These are phyloP conservation scores for Populus hybrid DNA, from an alignment of 441 rosid genomes.

Conservation along the genomic window DNA sequence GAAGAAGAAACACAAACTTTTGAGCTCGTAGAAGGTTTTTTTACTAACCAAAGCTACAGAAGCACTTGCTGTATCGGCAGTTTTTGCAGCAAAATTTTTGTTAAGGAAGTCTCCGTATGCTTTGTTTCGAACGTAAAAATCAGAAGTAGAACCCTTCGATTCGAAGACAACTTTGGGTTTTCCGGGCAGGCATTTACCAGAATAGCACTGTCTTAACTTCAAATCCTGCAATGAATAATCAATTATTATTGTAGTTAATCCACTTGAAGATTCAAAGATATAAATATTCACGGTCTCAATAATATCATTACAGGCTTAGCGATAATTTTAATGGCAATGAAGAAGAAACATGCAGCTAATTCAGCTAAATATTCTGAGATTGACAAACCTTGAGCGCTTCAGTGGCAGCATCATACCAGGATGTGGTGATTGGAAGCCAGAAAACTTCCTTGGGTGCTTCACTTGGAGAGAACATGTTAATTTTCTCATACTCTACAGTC, in stretches of 20 bases:
- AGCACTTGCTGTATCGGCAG: background rate
- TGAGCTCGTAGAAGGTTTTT: background rate
- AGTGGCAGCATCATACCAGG: too few species aligned
- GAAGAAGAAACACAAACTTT: too few species aligned
- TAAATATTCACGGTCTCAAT: too few species aligned
- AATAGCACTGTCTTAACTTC: background rate
- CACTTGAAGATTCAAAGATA: background rate
- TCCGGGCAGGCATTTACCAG: background rate
- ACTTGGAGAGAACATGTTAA: background rate
- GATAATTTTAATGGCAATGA: too few species aligned
- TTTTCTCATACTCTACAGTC: background rate
- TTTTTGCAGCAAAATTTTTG: background rate
- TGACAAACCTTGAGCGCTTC: too few species aligned
- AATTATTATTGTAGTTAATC: background rate
- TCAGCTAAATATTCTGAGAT: too few species aligned
- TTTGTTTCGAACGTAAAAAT: background rate
- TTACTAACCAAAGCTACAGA: slow-evolving; percentile 6
- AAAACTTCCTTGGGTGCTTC: background rate
- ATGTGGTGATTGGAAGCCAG: background rate
- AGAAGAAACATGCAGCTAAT: too few species aligned
- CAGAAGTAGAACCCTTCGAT: slow-evolving; percentile 1
- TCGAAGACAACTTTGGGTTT: background rate
- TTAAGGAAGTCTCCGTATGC: slow-evolving; percentile 9
- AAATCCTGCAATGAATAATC: background rate
- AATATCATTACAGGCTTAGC: too few species aligned